Percentiles rank a stretch among this genome's conserved stretches.
Evolutionary conservation across 352 stramenopile species (phyloP).

Genomic region (Phytopythium litorale): DNA sequence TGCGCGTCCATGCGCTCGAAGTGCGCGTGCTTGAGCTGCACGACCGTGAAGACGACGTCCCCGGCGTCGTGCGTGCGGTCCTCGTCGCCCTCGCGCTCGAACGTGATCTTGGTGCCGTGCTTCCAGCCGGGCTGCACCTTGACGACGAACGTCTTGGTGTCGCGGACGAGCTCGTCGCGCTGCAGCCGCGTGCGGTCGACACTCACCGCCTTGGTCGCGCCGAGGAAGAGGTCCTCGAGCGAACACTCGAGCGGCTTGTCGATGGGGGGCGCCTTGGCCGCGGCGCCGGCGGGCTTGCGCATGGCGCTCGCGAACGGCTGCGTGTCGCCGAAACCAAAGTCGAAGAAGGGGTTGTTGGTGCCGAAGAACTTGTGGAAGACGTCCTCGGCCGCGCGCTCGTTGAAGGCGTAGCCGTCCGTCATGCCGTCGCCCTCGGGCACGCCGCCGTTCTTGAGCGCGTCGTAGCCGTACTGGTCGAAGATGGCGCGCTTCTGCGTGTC

Average conservation of each 20-base stretch:
- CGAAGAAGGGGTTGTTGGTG: conserved; percentile 87
- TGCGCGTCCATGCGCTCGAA: conserved; percentile 92
- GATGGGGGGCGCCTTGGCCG: conserved; percentile 77
- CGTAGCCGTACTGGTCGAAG: conserved; percentile 95
- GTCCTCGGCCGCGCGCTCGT: conserved; percentile 86
- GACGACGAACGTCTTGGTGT: conserved; percentile 85
- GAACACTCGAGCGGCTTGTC: conserved; percentile 65
- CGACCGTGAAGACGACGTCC: conserved; percentile 93
- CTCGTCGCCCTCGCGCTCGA: conserved; percentile 91
- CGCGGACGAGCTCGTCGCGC: conserved; percentile 70
- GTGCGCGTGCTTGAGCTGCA: conserved; percentile 70
- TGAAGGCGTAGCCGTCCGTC: conserved; percentile 87
- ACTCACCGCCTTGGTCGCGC: conserved; percentile 83
- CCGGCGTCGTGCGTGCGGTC: conserved; percentile 90
- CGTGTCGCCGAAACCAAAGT: conserved; percentile 89
- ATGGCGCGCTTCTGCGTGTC: conserved; percentile 89
- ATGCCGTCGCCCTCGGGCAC: conserved; percentile 75
- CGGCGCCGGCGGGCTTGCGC: conserved; percentile 42
- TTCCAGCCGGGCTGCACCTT: conserved; percentile 94
- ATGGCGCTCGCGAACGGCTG: conserved; percentile 79
- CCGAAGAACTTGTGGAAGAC: conserved; percentile 93
- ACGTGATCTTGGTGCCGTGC: conserved; percentile 94
- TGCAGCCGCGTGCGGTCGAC: conserved; percentile 81
- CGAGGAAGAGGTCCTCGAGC: conserved; percentile 91
- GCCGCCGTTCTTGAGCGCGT: conserved; percentile 87